Base-by-base conservation (phyloP, 495 filamentous ascomycete species). In the Penicillium odoratum region DNA sequence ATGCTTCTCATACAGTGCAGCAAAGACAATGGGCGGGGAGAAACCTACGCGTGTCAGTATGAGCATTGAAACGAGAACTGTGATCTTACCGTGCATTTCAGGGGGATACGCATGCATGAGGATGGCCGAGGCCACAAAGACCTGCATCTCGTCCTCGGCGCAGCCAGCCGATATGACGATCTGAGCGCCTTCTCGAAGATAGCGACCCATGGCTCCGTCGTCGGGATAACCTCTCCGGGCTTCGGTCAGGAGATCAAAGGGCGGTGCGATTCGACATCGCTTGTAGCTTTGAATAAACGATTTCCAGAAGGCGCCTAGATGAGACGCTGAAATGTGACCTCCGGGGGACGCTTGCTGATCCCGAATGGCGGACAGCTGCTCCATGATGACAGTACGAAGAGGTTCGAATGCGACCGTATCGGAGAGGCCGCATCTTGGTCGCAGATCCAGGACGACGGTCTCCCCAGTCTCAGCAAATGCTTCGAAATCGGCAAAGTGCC, bases 41-140 rank as follows among this genome's bases (percentile, higher is more conserved):
- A 38, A 38, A 38, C 34, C 34, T 38, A 16, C 25, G n/a, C 21
- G 34, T 29, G 50, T 25, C 4, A 57, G 49, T 28, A 18, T 40
- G 30, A 16, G n/a, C 26, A 28, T 15, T 6, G 9, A 30, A 38
- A 49, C 36, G 16, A 33, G 43, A 9, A 21, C 6, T 13, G 26
- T 51, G 36, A 33, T 43, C 57, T 59, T 48, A 59, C 51, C 15
- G 44, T 59, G 45, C 45, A 59, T 59, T 28, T 34, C 44, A 43
- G 51, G 57, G 26, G 57, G 57, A 28, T 59, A 59, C 13, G 51
- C 34, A 45, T 59, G 11, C 45, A 60, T 56, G 3, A 60, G 16
- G 9, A 60, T 34, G 4, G 48, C 58, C n/a, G 40, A 45, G 15
- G 53, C 53, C 10, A 60, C 31, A 46, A 60, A 43, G 26, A 29